phyloP scores from a whole-genome alignment of 1,139 yeast species.

The Saccharomycopsis hybrid region DNA sequence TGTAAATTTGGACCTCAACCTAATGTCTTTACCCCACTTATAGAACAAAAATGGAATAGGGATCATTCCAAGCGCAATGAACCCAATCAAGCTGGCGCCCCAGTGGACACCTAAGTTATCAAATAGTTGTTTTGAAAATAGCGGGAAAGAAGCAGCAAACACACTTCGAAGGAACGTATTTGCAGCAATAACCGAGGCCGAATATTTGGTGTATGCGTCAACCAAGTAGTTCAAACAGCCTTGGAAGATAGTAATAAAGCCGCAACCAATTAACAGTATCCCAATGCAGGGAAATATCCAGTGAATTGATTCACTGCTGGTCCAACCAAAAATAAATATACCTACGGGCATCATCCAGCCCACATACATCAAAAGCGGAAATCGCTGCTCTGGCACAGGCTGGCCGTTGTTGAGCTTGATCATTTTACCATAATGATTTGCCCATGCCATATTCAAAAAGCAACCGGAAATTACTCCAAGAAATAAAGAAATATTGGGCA shows the following conservation, averaged over 20 bases:
- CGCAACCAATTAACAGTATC: constrained; percentile 71
- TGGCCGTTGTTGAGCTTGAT: constrained; percentile 49
- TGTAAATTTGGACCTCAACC: too few relatives aligned
- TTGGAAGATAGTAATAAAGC: constrained; percentile 67
- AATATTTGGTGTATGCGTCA: constrained; percentile 74
- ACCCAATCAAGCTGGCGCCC: constrained; percentile 74
- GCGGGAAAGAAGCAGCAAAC: constrained; percentile 56
- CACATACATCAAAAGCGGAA: constrained; percentile 69
- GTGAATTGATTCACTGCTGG: constrained; percentile 53
- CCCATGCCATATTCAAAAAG: constrained; percentile 32
- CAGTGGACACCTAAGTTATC: constrained; percentile 59
- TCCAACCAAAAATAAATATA: constrained; percentile 76
- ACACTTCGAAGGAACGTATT: constrained; percentile 64
- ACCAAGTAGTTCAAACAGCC: constrained; percentile 82
- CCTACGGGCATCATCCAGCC: constrained; percentile 47
- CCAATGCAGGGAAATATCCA: constrained; percentile 79
- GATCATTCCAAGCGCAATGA: constrained; percentile 61
- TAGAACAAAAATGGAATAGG: constrained; percentile 64
- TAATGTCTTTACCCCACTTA: constrained; percentile 68
- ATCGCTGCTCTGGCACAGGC: constrained; percentile 80
- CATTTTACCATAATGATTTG: constrained; percentile 45
- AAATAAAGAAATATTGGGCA: constrained; percentile 57
- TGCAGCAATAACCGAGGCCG: constrained; percentile 77
- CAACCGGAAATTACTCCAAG: constrained; percentile 60
- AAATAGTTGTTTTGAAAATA: constrained; percentile 74